phyloP scores from a whole-genome alignment of 176 grass and related monocot genomes.

The Zea luxurians region DNA sequence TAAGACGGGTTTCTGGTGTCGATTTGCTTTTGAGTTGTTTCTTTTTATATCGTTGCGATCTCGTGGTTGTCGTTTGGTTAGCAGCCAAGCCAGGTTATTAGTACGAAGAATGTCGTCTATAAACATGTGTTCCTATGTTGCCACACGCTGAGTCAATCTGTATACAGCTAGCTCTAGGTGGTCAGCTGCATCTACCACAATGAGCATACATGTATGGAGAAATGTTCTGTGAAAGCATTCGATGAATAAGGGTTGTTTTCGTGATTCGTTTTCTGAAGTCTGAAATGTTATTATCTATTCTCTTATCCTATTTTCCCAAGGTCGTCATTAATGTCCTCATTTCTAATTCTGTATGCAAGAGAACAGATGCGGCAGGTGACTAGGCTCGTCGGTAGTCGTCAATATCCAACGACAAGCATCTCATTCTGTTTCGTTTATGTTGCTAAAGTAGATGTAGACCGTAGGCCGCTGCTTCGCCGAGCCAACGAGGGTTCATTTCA shows the following conservation, averaged over 20 bases:
- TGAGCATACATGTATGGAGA: slow-evolving; percentile 41
- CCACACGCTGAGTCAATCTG: not conserved
- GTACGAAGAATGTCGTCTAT: not conserved
- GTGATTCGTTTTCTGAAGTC: not conserved
- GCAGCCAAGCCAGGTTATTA: slow-evolving; percentile 75
- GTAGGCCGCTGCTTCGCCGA: not conserved
- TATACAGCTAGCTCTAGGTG: slow-evolving; percentile 68
- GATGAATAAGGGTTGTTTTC: slow-evolving; percentile 25
- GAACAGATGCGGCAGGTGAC: too few relatives aligned
- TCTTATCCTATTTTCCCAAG: not conserved
- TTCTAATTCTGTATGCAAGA: too few relatives aligned
- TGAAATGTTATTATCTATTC: not conserved
- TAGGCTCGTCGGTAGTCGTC: not conserved
- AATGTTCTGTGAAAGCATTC: slow-evolving; percentile 26
- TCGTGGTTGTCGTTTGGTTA: slow-evolving; percentile 49
- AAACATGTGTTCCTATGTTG: slow-evolving; percentile 25
- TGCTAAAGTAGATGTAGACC: not conserved
- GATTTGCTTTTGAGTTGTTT: slow-evolving; percentile 18
- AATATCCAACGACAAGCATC: not conserved
- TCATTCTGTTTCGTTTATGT: not conserved
- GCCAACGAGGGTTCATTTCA: not conserved
- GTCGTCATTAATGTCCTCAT: too few relatives aligned
- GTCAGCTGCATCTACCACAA: slow-evolving; percentile 73
- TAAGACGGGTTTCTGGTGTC: slow-evolving; percentile 33
- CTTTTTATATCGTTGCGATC: not conserved